Evolutionary conservation across 2,329 filamentous ascomycete species (phyloP), one percentile per base, ranked within the genome.

Genomic region (Talaromyces sp.): DNA sequence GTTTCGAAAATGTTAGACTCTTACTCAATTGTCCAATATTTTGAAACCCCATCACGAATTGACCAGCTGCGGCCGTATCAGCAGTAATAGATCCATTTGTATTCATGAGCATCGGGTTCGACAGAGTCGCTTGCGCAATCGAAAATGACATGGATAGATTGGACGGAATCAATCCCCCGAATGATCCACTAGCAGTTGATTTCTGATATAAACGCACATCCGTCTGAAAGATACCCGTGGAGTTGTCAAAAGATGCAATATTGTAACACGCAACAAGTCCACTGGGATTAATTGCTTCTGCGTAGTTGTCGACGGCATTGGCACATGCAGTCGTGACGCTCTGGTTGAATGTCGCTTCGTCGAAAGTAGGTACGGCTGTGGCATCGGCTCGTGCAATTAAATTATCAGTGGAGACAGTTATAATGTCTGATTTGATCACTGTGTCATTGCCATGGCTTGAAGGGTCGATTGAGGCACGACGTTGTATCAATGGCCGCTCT

Each of bases 251-350:
- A 39, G 83, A 84, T 0, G 87, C 85, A 22, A 95, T 73, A 70
- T 94, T 95, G 77, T 93, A 94, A 80, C 90, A 95, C 50, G 89
- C 83, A 59, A 87, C 87, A 50, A 90, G 83, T 53, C 90, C 90
- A 9, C 88, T 87, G 5, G 88, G 88, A 64, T 92, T 93, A 22
- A 82, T 82, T 60, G 80, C 76, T 19, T 41, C 15, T 13, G 77
- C 76, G 51, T 91, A 77, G 25, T 73, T 69, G 2, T 72, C 70
- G 17, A 94, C 77, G 8, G 82, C 79, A 21, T 74, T 66, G 45
- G 74, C 75, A 71, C 89, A 94, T 21, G 86, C 86, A 10, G 74
- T 66, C 33, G 78, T 76, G 7, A 83, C 87, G 43, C 66, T 65
- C 15, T 63, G 40, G 51, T 72, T 72, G 63, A 66, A 66, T 35